Evolutionary conservation across 2,329 filamentous ascomycete species (phyloP), one percentile per base, ranked within the genome.

Genomic region (Ophiostoma tasmaniense): DNA sequence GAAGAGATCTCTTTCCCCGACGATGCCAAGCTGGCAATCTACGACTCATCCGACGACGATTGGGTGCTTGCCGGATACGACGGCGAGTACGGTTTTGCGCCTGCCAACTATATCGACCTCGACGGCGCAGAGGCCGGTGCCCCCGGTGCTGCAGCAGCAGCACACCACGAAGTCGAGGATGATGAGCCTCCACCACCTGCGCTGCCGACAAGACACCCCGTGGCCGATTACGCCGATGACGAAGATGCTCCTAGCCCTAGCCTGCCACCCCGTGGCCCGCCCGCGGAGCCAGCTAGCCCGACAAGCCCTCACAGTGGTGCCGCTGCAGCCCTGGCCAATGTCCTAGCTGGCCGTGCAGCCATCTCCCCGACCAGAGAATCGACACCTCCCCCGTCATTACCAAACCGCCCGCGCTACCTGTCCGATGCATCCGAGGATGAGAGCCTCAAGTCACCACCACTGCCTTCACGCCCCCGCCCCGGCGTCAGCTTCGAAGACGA

Each of bases 1-100:
- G 95, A 99, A 79, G 95, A 99, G 80, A 84, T 99, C 11, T 98
- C 94, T 30, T 98, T 99, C 77, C 86, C 91, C 66, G 95, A 99
- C 81, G 93, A 97, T 76, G 89, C 90, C 55, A 80, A 87, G 62
- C 84, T 99, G 66, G 83, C 90, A 71, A 91, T 99, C 65, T 98
- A 91, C 80, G 95, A 99, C 78, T 89, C 85, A 11, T 90, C 92
- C 5, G 95, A 99, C 78, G 92, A 92, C 17, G 95, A 99, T 79
- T 99, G 95, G 95, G 97, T 95, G 72, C 82, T 99, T 66, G 94
- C 96, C 37, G 93, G 94, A 22, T 82, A 89, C 62, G 88, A 93
- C 73, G 87, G 87, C 67, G 92, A 97, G 73, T 99, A 89, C 81
- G 95, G 95, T 66, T 99, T 99, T 78, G 95, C 91, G 68, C 95